phyloP scores from a whole-genome alignment of 805 yeast genomes.

The Candida adriatica region DNA sequence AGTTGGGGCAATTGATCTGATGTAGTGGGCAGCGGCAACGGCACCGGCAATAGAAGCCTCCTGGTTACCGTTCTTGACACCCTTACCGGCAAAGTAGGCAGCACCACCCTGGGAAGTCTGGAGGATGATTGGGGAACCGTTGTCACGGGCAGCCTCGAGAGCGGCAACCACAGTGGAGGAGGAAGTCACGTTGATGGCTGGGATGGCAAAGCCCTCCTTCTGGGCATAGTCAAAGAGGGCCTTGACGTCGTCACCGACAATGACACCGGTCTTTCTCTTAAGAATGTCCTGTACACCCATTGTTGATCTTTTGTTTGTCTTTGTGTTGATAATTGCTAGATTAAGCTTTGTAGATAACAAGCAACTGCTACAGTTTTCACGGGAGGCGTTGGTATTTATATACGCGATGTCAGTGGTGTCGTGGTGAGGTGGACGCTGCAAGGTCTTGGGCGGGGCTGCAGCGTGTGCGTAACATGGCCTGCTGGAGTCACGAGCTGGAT shows the following conservation, averaged over 20 bases:
- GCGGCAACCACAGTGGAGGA: constrained; percentile 97
- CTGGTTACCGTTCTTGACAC: constrained; percentile 90
- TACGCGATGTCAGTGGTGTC: no score
- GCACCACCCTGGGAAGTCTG: constrained; percentile 99
- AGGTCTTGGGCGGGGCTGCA: no score
- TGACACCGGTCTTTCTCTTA: constrained; percentile 92
- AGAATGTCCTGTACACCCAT: constrained; percentile 73
- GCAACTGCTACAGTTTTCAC: no score
- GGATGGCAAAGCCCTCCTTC: constrained; percentile 90
- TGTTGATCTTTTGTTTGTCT: constrained; percentile 10
- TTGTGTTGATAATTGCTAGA: no score
- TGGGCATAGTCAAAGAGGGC: constrained; percentile 87
- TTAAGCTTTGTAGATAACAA: no score
- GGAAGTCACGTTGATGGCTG: constrained; percentile 97
- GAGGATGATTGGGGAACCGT: constrained; percentile 88
- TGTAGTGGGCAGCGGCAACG: constrained; percentile 95
- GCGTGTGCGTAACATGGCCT: no score
- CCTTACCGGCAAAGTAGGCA: constrained; percentile 99
- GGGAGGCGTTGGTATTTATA: no score
- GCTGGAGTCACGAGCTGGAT: no score
- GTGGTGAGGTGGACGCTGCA: no score
- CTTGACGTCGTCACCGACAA: constrained; percentile 93
- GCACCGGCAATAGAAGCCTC: constrained; percentile 91
- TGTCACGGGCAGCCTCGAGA: constrained; percentile 94
- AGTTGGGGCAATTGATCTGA: constrained; percentile 92